Conservation (phyloP, 2,329 filamentous ascomycete genomes). For the Keithomyces neogunnii region DNA sequence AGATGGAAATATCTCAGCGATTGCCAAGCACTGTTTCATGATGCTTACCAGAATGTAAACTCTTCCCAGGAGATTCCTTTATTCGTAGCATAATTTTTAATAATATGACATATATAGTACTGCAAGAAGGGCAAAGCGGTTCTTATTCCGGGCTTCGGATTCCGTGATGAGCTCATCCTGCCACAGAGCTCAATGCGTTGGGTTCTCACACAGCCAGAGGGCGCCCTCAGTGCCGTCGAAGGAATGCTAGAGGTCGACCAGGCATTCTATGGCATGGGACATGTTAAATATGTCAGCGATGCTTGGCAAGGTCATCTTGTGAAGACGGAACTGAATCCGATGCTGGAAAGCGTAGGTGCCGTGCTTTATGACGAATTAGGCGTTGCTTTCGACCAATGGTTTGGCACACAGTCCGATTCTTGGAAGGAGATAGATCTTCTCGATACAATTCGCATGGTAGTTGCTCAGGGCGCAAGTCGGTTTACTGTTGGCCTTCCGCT, state of each 20-base stretch:
- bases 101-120: conserved; percentile 20
- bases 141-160: conserved; percentile 30
- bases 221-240: conserved; percentile 21
- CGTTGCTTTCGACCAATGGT: conserved; percentile 23
- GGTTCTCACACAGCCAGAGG: conserved; percentile 30
- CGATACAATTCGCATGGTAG: conserved; percentile 17
- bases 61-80: neutral
- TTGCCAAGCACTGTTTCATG: conserved; percentile 19
- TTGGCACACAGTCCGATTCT: conserved; percentile 23
- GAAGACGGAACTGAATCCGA: conserved; percentile 25
- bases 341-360: conserved; percentile 24
- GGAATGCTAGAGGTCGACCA: conserved; percentile 32
- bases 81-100: neutral
- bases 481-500: conserved; percentile 23
- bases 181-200: conserved; percentile 30
- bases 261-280: conserved; percentile 27
- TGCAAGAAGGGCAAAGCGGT: conserved; percentile 32
- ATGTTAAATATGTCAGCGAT: conserved; percentile 23
- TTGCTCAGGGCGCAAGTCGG: conserved; percentile 21
- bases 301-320: conserved; percentile 26
- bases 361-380: conserved; percentile 26
- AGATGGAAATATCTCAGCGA: conserved; percentile 17
- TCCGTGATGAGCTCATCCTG: conserved; percentile 33
- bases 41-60: conserved; percentile 22
- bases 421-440: conserved; percentile 26